These are phyloP conservation scores for Candida maesae DNA, from an alignment of 805 yeast species.

Conservation along the genomic window DNA sequence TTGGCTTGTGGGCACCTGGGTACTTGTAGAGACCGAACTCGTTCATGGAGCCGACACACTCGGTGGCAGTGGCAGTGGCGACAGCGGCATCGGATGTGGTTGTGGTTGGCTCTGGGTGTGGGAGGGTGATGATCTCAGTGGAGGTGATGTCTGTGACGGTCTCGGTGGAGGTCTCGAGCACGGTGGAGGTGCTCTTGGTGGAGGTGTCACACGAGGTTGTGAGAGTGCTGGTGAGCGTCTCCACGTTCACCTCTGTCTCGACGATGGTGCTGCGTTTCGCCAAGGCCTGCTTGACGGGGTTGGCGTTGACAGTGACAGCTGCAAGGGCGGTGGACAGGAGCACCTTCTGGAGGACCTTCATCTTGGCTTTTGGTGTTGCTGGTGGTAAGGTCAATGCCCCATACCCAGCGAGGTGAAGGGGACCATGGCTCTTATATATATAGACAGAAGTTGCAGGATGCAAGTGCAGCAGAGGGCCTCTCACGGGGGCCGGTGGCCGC, in stretches of 20 bases:
- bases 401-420: too few relatives aligned
- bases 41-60: constrained; percentile 3
- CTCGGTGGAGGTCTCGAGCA: constrained; percentile 7
- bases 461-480: too few relatives aligned
- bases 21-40: constrained; percentile 13
- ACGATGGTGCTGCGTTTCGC: too few relatives aligned
- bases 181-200: constrained; percentile 8
- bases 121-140: too few relatives aligned
- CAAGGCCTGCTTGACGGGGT: constrained; percentile 8
- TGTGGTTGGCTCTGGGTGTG: too few relatives aligned
- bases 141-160: not conserved
- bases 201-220: constrained; percentile 11
- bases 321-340: constrained; percentile 2
- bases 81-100: too few relatives aligned
- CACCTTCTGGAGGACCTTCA: constrained; percentile 3
- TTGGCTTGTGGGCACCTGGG: constrained; percentile 14
- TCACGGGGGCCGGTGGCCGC: too few relatives aligned
- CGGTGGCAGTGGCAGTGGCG: constrained; percentile 3
- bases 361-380: not conserved
- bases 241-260: constrained; percentile 1
- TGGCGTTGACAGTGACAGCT: constrained; percentile 4
- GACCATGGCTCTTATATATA: too few relatives aligned
- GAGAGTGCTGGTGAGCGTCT: constrained; percentile 5
- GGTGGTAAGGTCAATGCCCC: not conserved
- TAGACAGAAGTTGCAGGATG: too few relatives aligned